These are phyloP conservation scores for Balamuthia mandrillaris DNA, from an alignment of 208 protist genomes.

Conservation along the genomic window DNA sequence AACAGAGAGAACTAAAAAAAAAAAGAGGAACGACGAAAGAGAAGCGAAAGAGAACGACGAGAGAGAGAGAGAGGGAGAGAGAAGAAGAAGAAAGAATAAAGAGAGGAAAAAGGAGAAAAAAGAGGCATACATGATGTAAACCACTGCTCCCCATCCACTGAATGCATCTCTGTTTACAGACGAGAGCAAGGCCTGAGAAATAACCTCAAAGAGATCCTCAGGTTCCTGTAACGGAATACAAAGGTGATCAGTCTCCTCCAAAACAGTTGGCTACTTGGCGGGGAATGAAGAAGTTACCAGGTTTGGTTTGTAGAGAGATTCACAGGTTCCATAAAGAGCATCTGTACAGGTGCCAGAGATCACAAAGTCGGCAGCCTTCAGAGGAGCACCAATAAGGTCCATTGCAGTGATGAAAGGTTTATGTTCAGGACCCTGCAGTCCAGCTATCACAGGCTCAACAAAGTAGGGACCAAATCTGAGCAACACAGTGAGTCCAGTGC, in stretches of 20 bases:
- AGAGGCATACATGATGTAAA: conserved; percentile 74
- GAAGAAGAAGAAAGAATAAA: neutral
- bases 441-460: conserved; percentile 94
- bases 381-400: conserved; percentile 92
- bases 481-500: neutral
- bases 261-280: neutral
- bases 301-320: conserved; percentile 90
- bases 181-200: conserved; percentile 87
- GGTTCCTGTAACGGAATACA: conserved; percentile 57
- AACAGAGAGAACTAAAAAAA: neutral
- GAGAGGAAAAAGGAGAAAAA: neutral
- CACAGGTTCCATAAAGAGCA: conserved; percentile 95
- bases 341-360: conserved; percentile 91
- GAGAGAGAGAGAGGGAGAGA: neutral
- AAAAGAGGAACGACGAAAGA: neutral
- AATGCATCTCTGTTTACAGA: conserved; percentile 94
- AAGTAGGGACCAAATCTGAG: conserved; percentile 96
- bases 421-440: conserved; percentile 82
- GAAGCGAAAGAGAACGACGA: neutral
- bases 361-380: conserved; percentile 92
- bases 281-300: conserved; percentile 65
- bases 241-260: too few species aligned
- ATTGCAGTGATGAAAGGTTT: conserved; percentile 91
- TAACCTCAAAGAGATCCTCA: conserved; percentile 94
- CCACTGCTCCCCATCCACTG: conserved; percentile 93